A percentile compares a stretch with the other conserved stretches of the same genome.
phyloP scores from a whole-genome alignment of 148 eudicot genomes.

The Diospyros lotus region DNA sequence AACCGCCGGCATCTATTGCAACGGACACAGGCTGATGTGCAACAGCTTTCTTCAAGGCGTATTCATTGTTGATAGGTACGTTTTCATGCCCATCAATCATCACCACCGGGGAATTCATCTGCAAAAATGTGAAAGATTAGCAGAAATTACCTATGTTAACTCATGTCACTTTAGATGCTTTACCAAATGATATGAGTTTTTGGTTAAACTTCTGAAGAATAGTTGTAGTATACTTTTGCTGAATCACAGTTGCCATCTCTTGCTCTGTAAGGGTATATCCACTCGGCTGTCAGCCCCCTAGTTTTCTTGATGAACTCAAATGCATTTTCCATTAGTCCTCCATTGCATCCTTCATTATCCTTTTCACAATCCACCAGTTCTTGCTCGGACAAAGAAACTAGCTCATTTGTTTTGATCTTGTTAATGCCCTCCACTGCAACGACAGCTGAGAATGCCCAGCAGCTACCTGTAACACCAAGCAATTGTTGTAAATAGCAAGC shows the following conservation, averaged over 20 bases:
- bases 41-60: conserved; percentile 63
- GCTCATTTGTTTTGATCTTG: conserved; percentile 54
- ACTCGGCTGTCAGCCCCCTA: conserved; percentile 42
- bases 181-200: no score
- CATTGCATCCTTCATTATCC: conserved; percentile 57
- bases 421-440: conserved; percentile 82
- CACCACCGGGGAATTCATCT: conserved; percentile 57
- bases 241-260: conserved; percentile 32
- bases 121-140: neutral
- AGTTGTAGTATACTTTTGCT: conserved; percentile 36
- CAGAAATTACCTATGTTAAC: no score
- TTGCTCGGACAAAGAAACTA: conserved; percentile 70
- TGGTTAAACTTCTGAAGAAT: neutral
- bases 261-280: conserved; percentile 42
- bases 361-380: conserved; percentile 62
- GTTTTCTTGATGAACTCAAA: conserved; percentile 37
- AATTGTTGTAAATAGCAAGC: neutral
- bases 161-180: no score
- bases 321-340: conserved; percentile 54
- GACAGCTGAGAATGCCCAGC: conserved; percentile 75
- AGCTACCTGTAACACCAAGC: conserved; percentile 40
- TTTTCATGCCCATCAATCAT: conserved; percentile 67
- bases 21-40: conserved; percentile 78
- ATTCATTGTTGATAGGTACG: conserved; percentile 62
- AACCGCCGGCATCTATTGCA: conserved; percentile 62